Conservation (phyloP, 768 basidiomycete genomes). For the Rhodocollybia butyracea region DNA sequence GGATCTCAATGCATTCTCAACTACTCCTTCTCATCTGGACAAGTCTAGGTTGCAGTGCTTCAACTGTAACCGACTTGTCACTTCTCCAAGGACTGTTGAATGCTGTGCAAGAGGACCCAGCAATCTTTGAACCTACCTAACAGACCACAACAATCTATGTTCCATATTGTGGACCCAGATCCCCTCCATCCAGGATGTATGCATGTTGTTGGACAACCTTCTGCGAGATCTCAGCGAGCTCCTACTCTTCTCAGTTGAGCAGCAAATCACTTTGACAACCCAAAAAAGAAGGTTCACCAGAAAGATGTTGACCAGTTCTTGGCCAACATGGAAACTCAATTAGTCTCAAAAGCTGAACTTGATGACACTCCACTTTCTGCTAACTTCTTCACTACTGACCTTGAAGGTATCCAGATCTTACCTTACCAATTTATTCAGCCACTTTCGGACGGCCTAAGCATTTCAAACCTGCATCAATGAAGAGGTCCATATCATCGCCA, state of each 20-base stretch:
- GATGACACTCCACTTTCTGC: not conserved
- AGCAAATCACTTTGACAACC: not conserved
- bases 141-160: not conserved
- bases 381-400: not conserved
- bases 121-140: no score
- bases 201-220: not conserved
- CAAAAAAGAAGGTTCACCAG: not conserved
- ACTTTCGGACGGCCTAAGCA: not conserved
- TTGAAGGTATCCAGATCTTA: not conserved
- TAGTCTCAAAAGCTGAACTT: not conserved
- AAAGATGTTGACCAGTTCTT: not conserved
- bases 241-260: not conserved
- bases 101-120: not conserved
- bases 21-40: not conserved
- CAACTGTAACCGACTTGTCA: conserved; percentile 12
- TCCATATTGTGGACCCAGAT: not conserved
- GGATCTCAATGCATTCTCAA: conserved; percentile 5
- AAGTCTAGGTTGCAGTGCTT: conserved; percentile 8
- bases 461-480: not conserved
- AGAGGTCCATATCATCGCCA: conserved; percentile 7
- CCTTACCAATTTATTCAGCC: conserved; percentile 7
- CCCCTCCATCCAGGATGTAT: not conserved
- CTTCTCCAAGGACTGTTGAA: conserved; percentile 8
- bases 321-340: not conserved
- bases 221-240: not conserved